Percentiles rank a stretch among this genome's conserved stretches.
phyloP scores from a whole-genome alignment of 1,139 yeast genomes.

The Suhomyces taliae region DNA sequence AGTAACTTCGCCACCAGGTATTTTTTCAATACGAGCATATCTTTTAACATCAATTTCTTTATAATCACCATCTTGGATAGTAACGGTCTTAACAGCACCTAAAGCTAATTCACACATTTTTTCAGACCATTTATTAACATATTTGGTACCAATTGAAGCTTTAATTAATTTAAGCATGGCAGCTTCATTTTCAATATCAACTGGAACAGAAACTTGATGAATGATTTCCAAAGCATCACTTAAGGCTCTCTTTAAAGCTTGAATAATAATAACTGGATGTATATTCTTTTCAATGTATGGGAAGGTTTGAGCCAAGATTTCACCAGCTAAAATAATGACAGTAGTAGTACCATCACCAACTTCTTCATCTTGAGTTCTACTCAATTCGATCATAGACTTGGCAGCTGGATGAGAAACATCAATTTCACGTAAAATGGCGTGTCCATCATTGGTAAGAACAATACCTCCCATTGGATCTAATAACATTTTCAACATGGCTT shows the following conservation, averaged over 20 bases:
- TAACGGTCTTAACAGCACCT: conserved; percentile 83
- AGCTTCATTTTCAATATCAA: conserved; percentile 77
- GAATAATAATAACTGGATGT: conserved; percentile 95
- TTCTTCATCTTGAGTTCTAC: conserved; percentile 98
- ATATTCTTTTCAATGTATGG: conserved; percentile 92
- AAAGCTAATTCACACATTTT: conserved; percentile 90
- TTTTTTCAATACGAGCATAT: conserved; percentile 89
- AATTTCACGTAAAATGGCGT: conserved; percentile 84
- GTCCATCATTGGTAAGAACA: conserved; percentile 96
- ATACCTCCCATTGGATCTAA: conserved; percentile 99
- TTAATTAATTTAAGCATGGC: conserved; percentile 86
- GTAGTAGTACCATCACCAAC: conserved; percentile 99
- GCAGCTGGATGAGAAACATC: conserved; percentile 98
- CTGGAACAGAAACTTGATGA: conserved; percentile 79
- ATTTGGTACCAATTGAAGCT: conserved; percentile 95
- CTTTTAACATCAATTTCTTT: conserved; percentile 92
- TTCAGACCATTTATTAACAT: conserved; percentile 86
- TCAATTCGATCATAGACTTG: conserved; percentile 94
- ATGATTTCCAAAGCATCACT: conserved; percentile 88
- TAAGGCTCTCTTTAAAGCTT: conserved; percentile 89
- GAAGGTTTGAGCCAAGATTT: conserved; percentile 90
- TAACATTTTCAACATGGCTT: conserved; percentile 97
- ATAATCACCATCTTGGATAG: conserved; percentile 62
- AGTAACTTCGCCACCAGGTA: conserved; percentile 96
- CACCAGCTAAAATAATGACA: conserved; percentile 94